A percentile compares a stretch with the other conserved stretches of the same genome.
phyloP scores from a whole-genome alignment of 2,329 filamentous ascomycete genomes.

The Aspergillus pseudoterreus region DNA sequence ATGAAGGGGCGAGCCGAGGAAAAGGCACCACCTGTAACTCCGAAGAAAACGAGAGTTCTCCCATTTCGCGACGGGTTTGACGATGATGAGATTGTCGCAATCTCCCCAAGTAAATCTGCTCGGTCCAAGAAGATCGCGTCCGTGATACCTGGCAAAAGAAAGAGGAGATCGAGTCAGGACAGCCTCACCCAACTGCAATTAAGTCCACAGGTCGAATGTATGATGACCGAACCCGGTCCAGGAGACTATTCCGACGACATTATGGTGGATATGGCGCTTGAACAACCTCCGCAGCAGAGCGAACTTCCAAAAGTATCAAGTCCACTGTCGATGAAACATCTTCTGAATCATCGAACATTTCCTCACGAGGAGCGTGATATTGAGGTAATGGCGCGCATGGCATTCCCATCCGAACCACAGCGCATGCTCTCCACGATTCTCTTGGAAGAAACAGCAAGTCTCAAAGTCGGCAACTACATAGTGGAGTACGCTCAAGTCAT shows the following conservation, averaged over 20 bases:
- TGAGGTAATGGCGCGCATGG: slow-evolving; percentile 50
- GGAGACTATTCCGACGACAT: slow-evolving; percentile 20
- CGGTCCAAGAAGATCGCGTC: slow-evolving; percentile 53
- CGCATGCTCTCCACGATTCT: slow-evolving; percentile 52
- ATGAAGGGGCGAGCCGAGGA: slow-evolving; percentile 34
- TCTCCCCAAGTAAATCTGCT: slow-evolving; percentile 53
- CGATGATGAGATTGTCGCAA: slow-evolving; percentile 55
- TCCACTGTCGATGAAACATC: slow-evolving; percentile 47
- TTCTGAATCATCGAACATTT: slow-evolving; percentile 54
- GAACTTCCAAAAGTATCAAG: slow-evolving; percentile 19
- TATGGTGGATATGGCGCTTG: slow-evolving; percentile 18
- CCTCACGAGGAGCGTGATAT: slow-evolving; percentile 49
- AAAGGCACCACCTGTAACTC: slow-evolving; percentile 45
- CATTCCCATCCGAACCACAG: slow-evolving; percentile 51
- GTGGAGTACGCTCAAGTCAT: slow-evolving; percentile 49
- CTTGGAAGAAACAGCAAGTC: slow-evolving; percentile 47
- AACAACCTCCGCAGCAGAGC: slow-evolving; percentile 20
- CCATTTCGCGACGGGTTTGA: slow-evolving; percentile 61
- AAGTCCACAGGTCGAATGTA: slow-evolving; percentile 26
- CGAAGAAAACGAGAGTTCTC: slow-evolving; percentile 46
- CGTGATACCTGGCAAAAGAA: slow-evolving; percentile 56
- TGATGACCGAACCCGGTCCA: slow-evolving; percentile 23
- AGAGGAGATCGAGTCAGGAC: slow-evolving; percentile 49
- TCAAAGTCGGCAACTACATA: slow-evolving; percentile 44
- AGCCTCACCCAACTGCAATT: slow-evolving; percentile 50